Percentiles rank a stretch among this genome's conserved stretches.
Evolutionary conservation across 371 early-diverging fungal genomes (phyloP).

Genomic region (Lichtheimia ornata): DNA sequence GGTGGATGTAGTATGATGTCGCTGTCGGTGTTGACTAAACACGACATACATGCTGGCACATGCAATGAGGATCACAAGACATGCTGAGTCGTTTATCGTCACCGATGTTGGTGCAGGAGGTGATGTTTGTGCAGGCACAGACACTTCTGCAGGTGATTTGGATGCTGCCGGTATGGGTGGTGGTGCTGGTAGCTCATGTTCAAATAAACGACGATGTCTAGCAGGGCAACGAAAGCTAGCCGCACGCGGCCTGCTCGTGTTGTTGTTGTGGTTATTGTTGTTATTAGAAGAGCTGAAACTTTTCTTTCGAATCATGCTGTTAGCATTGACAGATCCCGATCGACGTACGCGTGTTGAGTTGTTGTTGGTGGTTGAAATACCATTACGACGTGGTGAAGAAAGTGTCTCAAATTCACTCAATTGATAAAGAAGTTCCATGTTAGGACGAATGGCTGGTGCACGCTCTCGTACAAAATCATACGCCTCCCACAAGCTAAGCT

Average conservation of each 20-base stretch:
- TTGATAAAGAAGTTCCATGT: slow-evolving; percentile 37
- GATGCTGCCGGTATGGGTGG: not conserved
- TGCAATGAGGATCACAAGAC: not conserved
- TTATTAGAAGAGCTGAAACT: not conserved
- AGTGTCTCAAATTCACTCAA: slow-evolving; percentile 29
- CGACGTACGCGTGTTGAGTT: no score
- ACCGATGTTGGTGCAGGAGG: not conserved
- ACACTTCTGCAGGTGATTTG: no score
- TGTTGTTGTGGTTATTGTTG: not conserved
- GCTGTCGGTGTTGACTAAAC: not conserved
- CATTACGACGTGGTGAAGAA: slow-evolving; percentile 3
- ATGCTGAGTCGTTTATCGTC: not conserved
- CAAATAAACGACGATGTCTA: not conserved
- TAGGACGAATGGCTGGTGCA: slow-evolving; percentile 33
- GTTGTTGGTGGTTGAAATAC: not conserved
- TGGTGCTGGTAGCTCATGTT: not conserved
- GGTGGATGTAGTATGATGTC: not conserved
- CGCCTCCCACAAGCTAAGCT: slow-evolving; percentile 24
- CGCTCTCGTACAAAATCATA: slow-evolving; percentile 27
- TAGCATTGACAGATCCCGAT: not conserved
- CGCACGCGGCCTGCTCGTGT: not conserved
- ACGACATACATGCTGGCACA: not conserved
- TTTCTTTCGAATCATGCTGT: not conserved
- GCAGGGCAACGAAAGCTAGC: slow-evolving; percentile 1
- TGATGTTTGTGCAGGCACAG: not conserved